A percentile compares a stretch with the other conserved stretches of the same genome.
Conservation (phyloP, 2,329 filamentous ascomycete species). For the Fusarium drepaniforme region DNA sequence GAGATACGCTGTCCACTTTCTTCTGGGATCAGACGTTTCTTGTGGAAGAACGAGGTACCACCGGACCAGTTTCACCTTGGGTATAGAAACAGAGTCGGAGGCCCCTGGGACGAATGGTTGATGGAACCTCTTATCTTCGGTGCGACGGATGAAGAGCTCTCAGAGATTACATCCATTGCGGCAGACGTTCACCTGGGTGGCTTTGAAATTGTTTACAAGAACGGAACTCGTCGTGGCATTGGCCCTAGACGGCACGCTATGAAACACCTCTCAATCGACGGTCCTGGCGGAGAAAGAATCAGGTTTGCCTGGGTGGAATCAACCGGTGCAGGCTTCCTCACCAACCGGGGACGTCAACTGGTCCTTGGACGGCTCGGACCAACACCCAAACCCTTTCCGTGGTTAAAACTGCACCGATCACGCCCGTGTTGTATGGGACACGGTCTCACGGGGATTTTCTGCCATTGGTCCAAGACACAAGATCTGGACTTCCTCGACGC, state of each 20-base stretch:
- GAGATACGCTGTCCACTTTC: neutral
- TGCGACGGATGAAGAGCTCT: neutral
- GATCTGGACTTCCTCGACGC: neutral
- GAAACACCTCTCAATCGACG: neutral
- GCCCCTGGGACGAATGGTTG: neutral
- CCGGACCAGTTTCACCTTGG: neutral
- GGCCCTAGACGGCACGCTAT: neutral
- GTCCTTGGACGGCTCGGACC: neutral
- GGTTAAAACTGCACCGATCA: too few species aligned
- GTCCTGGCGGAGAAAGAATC: neutral
- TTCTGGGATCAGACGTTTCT: neutral
- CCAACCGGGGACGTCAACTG: neutral
- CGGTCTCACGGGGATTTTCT: neutral
- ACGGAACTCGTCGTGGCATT: neutral
- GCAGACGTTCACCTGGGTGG: slow-evolving; percentile 10
- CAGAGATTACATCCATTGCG: neutral
- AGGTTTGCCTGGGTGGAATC: neutral
- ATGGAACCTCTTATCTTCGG: slow-evolving; percentile 16
- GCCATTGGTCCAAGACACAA: neutral
- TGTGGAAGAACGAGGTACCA: slow-evolving; percentile 8
- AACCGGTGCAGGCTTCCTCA: neutral
- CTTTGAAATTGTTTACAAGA: slow-evolving; percentile 3
- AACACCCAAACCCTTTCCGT: neutral
- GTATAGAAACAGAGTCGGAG: neutral
- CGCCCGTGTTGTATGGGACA: neutral